Evolutionary conservation across 495 filamentous ascomycete genomes (phyloP).

Genomic region (Xylaria flabelliformis): DNA sequence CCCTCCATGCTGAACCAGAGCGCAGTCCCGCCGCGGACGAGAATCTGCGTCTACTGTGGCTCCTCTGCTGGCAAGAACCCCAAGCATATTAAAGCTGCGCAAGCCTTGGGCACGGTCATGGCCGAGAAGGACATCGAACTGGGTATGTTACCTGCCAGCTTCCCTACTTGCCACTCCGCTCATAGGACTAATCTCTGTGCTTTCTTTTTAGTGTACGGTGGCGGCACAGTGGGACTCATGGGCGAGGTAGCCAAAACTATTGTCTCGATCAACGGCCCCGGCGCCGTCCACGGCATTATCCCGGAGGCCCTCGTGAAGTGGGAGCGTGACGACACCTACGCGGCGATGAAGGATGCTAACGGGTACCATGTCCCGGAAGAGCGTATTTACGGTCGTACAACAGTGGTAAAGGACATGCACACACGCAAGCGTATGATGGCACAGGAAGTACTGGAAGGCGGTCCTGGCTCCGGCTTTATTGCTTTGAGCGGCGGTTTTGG

Average conservation of each 20-base stretch:
- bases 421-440: slow-evolving; percentile 94
- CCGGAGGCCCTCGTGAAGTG: slow-evolving; percentile 82
- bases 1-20: slow-evolving; percentile 38
- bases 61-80: slow-evolving; percentile 73
- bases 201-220: slow-evolving; percentile 74
- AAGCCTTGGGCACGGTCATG: slow-evolving; percentile 75
- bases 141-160: slow-evolving; percentile 36
- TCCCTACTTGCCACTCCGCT: background rate
- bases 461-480: slow-evolving; percentile 85
- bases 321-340: slow-evolving; percentile 67
- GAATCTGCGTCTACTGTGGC: slow-evolving; percentile 83
- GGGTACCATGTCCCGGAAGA: slow-evolving; percentile 63
- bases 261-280: slow-evolving; percentile 81
- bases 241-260: slow-evolving; percentile 87
- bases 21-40: slow-evolving; percentile 50
- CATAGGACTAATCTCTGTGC: slow-evolving; percentile 19
- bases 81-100: slow-evolving; percentile 74
- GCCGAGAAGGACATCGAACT: slow-evolving; percentile 76
- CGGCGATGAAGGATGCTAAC: slow-evolving; percentile 40
- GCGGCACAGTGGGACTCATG: slow-evolving; percentile 94
- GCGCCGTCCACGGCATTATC: slow-evolving; percentile 90
- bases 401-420: slow-evolving; percentile 93
- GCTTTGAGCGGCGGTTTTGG: slow-evolving; percentile 91
- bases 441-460: slow-evolving; percentile 78
- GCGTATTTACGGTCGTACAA: slow-evolving; percentile 78